Base-by-base conservation (phyloP, 2,329 filamentous ascomycete species). In the Pestalotiopsis sp. region DNA sequence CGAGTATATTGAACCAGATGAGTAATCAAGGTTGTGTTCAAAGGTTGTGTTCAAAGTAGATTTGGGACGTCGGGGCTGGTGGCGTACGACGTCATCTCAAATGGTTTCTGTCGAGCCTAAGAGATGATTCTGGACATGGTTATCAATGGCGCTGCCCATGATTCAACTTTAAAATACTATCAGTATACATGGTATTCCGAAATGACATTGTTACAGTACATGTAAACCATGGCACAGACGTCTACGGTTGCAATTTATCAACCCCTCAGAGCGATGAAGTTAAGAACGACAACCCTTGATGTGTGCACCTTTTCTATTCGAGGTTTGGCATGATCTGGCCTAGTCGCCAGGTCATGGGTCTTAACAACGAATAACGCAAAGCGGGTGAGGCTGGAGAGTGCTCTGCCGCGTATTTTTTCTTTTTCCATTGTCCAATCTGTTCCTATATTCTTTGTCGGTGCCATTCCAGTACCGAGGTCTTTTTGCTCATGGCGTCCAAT, bases 1-100 rank as follows among this genome's bases (percentile, higher is more conserved):
- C 52, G 71, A 72, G 48, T 71, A 72, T 35, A 38, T 72, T 30
- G 70, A 60, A 52, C 44, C 44, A 14, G 30, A 59, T 26, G 57
- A 59, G 57, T 59, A 26, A 59, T 26, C 22, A 13, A 17, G 56
- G 10, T 13, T 13, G 30, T 35, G 30, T 9, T 35, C 30, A n/a
- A n/a, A n/a, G n/a, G n/a, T n/a, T n/a, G n/a, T n/a, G n/a, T n/a
- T n/a, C n/a, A n/a, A n/a, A n/a, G n/a, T n/a, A n/a, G n/a, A n/a
- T n/a, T n/a, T n/a, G 30, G 30, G 30, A 35, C 30, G 30, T 26
- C 30, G 2, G 30, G 7, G 30, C 2, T 35, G 30, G 30, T 9
- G 6, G 30, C 30, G 2, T 35, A 35, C 30, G 9, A 35, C 3
- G 5, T 26, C 5, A 4, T 35, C 9, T 35, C 30, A 30, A 0